Evolutionary conservation across 164 flowering plant species (phyloP).

Genomic region (Hamamelis virginiana): DNA sequence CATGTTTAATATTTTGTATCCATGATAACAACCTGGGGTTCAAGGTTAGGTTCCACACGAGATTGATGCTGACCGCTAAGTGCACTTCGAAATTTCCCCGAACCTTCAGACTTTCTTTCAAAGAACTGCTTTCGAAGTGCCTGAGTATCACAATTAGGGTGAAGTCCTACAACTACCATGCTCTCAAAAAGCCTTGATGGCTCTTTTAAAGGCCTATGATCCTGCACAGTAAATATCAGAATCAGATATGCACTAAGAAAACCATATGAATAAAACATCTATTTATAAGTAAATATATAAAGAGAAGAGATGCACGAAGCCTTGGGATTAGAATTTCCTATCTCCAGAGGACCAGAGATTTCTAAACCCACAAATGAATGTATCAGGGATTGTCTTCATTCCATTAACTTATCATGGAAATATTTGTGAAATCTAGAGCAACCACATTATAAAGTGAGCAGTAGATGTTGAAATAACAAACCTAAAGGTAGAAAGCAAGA

Average conservation of each 20-base stretch:
- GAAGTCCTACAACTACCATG: constrained; percentile 98
- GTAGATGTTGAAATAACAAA: too few species aligned
- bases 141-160: constrained; percentile 74
- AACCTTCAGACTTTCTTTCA: constrained; percentile 64
- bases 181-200: constrained; percentile 94
- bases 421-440: too few species aligned
- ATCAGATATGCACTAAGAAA: constrained; percentile 1
- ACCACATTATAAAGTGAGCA: too few species aligned
- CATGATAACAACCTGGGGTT: constrained; percentile 75
- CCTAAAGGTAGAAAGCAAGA: not conserved
- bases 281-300: not conserved
- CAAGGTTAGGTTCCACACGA: constrained; percentile 75
- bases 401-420: too few species aligned
- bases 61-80: constrained; percentile 54
- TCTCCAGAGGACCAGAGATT: not conserved
- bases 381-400: too few species aligned
- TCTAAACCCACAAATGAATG: too few species aligned
- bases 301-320: not conserved
- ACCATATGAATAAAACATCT: not conserved
- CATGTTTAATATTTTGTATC: not conserved
- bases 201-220: constrained; percentile 72
- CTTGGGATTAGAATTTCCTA: not conserved
- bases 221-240: constrained; percentile 45
- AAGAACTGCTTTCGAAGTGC: constrained; percentile 61
- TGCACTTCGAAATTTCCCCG: constrained; percentile 60